Base-by-base conservation (phyloP, 495 filamentous ascomycete genomes). In the Chaetomium cochliodes region DNA sequence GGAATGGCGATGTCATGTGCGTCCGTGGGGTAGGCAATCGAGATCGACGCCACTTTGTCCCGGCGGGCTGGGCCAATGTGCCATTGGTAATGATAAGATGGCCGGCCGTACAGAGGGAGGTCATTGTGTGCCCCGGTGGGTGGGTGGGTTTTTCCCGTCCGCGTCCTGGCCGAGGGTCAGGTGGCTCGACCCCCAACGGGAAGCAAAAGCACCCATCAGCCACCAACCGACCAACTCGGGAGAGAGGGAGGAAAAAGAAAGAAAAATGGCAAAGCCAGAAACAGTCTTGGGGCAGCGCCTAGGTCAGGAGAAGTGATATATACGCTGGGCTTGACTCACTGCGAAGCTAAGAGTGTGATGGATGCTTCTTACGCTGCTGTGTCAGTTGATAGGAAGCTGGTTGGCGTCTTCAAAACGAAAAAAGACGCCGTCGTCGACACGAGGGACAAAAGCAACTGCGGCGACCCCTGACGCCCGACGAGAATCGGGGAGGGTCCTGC, bases 391-490 rank as follows among this genome's bases (percentile, higher is more conserved):
- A 44, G 16, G 11, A 8, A 37, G 9, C 33, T 37, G 3, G 33
- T 6, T 37, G 33, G 33, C 33, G 33, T 37, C 33, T 37, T 37
- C 33, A 37, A 12, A 37, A 37, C 33, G 33, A 12, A 37, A 30
- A 37, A 5, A 37, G 8, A 37, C 33, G 8, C 8, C 5, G 5
- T 44, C 41, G 41, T 11, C 13, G 18, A 44, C 23, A 20, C 46
- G 8, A 18, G 15, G 46, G 46, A 5, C 18, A 20, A 20, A 20
- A 50, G 46, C 46, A 22, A 50, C 18, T 18, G 13, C 15, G 3
- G 41, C 11, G 46, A 23, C 46, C 46, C 46, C 16, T 52, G 50
- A 28, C 22, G 50, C 25, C 63, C 63, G 63, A 65, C 4, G 39
- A 49, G 23, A 15, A 54, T 65, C 63, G 63, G 63, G 9, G 46